Evolutionary conservation across 73 alveolate genomes (phyloP).

Genomic region (Effrenium voratum): DNA sequence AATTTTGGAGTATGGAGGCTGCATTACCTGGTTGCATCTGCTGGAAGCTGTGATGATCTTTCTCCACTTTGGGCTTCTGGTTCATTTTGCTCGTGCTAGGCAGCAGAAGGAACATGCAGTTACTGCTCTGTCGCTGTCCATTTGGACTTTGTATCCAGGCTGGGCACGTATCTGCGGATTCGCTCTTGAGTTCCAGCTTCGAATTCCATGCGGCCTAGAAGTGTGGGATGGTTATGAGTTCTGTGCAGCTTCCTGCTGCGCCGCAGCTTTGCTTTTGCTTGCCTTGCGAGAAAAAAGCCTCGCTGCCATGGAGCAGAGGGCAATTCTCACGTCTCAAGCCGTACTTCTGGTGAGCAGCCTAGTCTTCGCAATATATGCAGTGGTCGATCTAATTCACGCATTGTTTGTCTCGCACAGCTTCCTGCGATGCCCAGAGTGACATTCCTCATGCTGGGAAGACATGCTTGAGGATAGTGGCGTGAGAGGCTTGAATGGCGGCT

Average conservation of each 20-base stretch:
- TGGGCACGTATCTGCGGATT: conserved; percentile 3
- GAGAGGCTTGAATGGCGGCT: too few relatives aligned
- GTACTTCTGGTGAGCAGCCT: conserved; percentile 11
- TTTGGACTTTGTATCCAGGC: conserved; percentile 5
- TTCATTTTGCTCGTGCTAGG: background rate
- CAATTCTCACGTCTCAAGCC: background rate
- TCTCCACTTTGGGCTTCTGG: background rate
- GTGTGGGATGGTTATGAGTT: conserved; percentile 14
- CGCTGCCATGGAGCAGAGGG: background rate
- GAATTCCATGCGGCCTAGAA: conserved; percentile 12
- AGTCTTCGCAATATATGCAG: background rate
- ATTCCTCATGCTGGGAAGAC: too few relatives aligned
- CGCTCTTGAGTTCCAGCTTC: background rate
- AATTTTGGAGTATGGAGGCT: background rate
- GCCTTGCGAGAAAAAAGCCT: background rate
- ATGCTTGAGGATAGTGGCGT: too few relatives aligned
- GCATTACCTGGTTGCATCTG: conserved; percentile 1
- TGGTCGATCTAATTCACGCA: background rate
- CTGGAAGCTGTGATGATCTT: conserved; percentile 6
- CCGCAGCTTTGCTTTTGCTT: background rate
- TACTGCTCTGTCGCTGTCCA: background rate
- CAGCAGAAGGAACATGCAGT: background rate
- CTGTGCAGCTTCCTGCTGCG: background rate
- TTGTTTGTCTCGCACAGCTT: background rate
- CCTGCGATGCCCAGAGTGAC: conserved; percentile 10